Evolutionary conservation across 2,329 filamentous ascomycete genomes (phyloP).

Genomic region (Arthrobotrys sphaeroides): DNA sequence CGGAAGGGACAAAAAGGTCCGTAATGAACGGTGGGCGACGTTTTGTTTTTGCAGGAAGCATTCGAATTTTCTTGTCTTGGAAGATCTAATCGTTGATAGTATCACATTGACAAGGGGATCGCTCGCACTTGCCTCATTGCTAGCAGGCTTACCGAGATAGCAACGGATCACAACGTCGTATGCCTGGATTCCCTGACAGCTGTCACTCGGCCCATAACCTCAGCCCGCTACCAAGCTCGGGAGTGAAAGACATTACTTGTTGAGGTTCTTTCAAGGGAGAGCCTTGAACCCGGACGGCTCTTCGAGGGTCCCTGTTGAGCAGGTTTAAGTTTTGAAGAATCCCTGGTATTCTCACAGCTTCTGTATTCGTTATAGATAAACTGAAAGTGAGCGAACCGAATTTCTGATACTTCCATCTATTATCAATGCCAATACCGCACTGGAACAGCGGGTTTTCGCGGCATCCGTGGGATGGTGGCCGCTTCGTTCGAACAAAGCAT

Average conservation of each 20-base stretch:
- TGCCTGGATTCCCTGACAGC: background rate
- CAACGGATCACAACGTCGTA: background rate
- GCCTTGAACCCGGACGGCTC: conserved; percentile 4
- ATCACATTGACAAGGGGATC: conserved; percentile 15
- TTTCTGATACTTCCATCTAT: background rate
- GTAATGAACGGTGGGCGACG: background rate
- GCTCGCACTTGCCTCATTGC: conserved; percentile 40
- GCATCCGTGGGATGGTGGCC: background rate
- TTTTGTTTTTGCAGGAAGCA: background rate
- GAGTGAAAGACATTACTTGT: conserved; percentile 22
- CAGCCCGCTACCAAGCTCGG: conserved; percentile 31
- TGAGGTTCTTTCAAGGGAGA: background rate
- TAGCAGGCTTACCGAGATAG: conserved; percentile 21
- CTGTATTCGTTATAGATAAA: conserved; percentile 29
- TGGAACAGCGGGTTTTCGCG: conserved; percentile 23
- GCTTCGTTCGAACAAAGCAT: background rate
- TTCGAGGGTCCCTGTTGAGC: conserved; percentile 7
- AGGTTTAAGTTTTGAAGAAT: conserved; percentile 23
- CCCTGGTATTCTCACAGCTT: conserved; percentile 13
- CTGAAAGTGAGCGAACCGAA: background rate
- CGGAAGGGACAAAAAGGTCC: background rate
- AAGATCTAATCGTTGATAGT: conserved; percentile 48
- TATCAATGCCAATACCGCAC: conserved; percentile 26
- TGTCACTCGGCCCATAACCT: conserved; percentile 14
- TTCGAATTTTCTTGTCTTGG: background rate